Conservation (phyloP, 495 filamentous ascomycete genomes). For the Aspergillus carlsbadensis region DNA sequence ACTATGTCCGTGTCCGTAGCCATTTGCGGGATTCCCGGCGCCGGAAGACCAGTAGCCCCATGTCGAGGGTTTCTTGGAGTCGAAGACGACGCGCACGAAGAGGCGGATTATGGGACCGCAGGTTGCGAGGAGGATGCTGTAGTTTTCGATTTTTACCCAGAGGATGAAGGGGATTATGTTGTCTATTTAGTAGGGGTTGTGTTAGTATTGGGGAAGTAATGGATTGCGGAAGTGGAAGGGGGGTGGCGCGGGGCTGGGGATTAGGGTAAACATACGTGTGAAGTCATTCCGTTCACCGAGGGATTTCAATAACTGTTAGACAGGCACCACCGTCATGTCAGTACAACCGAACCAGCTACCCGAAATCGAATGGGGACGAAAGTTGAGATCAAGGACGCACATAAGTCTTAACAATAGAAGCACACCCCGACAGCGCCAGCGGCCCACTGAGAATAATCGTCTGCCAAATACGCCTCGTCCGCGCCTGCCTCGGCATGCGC, state of each 20-base stretch:
- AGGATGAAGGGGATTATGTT: constrained; percentile 20
- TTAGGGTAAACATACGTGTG: constrained; percentile 12
- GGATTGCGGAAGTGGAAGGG: not conserved
- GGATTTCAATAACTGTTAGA: constrained; percentile 13
- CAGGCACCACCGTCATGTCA: not conserved
- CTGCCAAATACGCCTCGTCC: constrained; percentile 18
- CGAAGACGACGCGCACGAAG: constrained; percentile 5
- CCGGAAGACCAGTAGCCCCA: not conserved
- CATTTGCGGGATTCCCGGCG: not conserved
- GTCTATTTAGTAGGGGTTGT: not conserved
- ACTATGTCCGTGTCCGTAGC: not conserved
- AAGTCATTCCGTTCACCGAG: constrained; percentile 16
- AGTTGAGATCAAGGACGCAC: not conserved
- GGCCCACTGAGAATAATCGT: constrained; percentile 16
- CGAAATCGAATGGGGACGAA: no score
- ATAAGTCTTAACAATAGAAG: constrained; percentile 23
- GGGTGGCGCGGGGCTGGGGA: no score
- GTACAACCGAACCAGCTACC: not conserved
- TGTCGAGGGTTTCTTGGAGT: not conserved
- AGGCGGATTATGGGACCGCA: constrained; percentile 18
- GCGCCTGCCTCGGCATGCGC: constrained; percentile 10
- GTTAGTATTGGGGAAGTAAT: not conserved
- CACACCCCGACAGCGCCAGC: constrained; percentile 15
- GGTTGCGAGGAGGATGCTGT: constrained; percentile 20
- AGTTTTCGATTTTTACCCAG: constrained; percentile 24